A percentile compares a stretch with the other conserved stretches of the same genome.
These are phyloP conservation scores for Talaromyces funiculosus DNA, from an alignment of 2,329 filamentous ascomycete genomes.

Conservation along the genomic window DNA sequence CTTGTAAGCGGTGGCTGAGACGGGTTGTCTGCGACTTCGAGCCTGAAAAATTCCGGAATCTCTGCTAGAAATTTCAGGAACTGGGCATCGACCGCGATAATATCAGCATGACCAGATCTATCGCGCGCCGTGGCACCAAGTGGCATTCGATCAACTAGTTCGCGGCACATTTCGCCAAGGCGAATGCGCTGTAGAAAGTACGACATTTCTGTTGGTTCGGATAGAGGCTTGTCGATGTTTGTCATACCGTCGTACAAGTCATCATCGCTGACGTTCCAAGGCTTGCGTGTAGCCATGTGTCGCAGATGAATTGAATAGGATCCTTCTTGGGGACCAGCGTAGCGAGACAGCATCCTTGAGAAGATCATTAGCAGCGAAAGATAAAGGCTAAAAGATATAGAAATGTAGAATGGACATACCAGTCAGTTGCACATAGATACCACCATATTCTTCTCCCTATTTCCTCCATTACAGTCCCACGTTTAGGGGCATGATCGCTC, in stretches of 20 bases:
- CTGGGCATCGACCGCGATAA: conserved; percentile 31
- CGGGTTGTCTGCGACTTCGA: conserved; percentile 12
- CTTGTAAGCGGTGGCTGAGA: conserved; percentile 7
- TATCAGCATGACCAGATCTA: conserved; percentile 22
- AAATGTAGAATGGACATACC: conserved; percentile 20
- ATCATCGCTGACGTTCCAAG: conserved; percentile 33
- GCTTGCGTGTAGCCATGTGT: conserved; percentile 36
- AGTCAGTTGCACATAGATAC: conserved; percentile 36
- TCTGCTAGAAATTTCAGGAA: conserved; percentile 26
- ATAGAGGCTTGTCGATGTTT: conserved; percentile 16
- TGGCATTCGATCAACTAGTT: conserved; percentile 31
- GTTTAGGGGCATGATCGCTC: background rate
- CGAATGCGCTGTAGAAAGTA: conserved; percentile 34
- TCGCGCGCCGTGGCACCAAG: conserved; percentile 18
- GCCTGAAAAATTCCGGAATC: conserved; percentile 31
- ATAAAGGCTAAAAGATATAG: background rate
- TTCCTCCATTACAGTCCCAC: conserved; percentile 26
- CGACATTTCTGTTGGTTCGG: conserved; percentile 34
- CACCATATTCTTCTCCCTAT: conserved; percentile 38
- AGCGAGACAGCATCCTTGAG: conserved; percentile 25
- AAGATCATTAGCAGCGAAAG: background rate
- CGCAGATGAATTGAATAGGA: conserved; percentile 32
- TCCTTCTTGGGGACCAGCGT: conserved; percentile 29
- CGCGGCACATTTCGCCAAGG: conserved; percentile 32
- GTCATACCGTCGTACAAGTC: conserved; percentile 27